Conservation (phyloP, 176 grass and related monocot species). For the Secale cereale region DNA sequence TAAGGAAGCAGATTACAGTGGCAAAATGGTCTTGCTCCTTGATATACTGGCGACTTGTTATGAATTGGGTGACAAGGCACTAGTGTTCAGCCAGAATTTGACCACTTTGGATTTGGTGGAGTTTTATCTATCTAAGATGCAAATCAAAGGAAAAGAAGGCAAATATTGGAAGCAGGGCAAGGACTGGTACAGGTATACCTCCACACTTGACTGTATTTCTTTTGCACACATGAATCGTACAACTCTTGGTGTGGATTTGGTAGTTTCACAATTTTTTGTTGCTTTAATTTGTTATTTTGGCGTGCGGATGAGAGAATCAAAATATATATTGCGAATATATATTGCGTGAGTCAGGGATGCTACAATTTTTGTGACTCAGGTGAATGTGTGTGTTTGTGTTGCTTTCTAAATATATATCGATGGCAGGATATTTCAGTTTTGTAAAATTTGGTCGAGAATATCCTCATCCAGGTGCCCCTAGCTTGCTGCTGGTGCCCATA, state of each 20-base stretch:
- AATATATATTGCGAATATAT: too few species aligned
- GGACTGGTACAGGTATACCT: constrained; percentile 97
- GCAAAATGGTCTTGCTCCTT: constrained; percentile 95
- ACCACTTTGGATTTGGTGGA: constrained; percentile 89
- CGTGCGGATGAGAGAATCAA: not conserved
- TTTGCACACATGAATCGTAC: constrained; percentile 4
- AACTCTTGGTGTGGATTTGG: not conserved
- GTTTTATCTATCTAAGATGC: constrained; percentile 80
- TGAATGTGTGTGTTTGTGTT: not conserved
- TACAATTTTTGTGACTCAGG: not conserved
- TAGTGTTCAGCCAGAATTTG: constrained; percentile 97
- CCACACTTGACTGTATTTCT: constrained; percentile 10
- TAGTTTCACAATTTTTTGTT: not conserved
- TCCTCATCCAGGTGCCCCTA: not conserved
- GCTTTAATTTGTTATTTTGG: not conserved
- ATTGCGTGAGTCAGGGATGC: not conserved
- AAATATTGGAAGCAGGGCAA: constrained; percentile 95
- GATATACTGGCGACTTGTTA: constrained; percentile 81
- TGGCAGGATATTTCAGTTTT: not conserved
- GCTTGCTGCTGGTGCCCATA: not conserved
- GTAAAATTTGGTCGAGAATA: not conserved
- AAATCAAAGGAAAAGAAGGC: constrained; percentile 60
- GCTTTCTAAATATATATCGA: not conserved
- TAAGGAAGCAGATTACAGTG: constrained; percentile 76
- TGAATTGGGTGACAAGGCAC: constrained; percentile 76